phyloP scores from a whole-genome alignment of 1,139 yeast genomes.

The Taphrina wiesneri region DNA sequence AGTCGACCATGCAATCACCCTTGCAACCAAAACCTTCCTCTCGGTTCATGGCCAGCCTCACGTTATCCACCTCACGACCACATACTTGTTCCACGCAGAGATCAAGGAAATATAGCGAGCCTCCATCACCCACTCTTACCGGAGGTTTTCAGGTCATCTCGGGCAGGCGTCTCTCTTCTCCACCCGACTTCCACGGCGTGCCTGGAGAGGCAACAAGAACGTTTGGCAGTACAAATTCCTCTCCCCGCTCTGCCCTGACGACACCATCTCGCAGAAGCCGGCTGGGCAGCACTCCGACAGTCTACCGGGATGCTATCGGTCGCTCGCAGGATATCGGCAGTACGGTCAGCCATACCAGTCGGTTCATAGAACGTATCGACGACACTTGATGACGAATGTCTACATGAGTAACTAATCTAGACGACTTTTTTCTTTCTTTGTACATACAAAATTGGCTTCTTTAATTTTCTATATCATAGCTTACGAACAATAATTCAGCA shows the following conservation, averaged over 20 bases:
- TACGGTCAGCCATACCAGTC: constrained; percentile 12
- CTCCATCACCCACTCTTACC: background rate
- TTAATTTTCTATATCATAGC: background rate
- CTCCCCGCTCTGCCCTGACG: constrained; percentile 1
- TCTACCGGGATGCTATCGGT: constrained; percentile 6
- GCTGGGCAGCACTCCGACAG: background rate
- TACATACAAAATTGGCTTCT: background rate
- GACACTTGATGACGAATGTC: background rate
- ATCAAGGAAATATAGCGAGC: constrained; percentile 5
- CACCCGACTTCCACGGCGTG: background rate
- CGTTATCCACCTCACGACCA: background rate
- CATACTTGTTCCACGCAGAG: background rate
- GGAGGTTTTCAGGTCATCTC: constrained; percentile 17
- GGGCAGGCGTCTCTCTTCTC: constrained; percentile 11
- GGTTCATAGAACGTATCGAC: constrained; percentile 14
- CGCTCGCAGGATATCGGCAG: constrained; percentile 18
- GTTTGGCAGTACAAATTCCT: background rate
- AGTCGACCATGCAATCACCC: background rate
- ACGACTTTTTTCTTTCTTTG: background rate
- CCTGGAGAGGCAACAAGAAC: constrained; percentile 2
- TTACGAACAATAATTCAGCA: background rate
- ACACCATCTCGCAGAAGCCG: constrained; percentile 10
- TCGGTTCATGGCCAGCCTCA: background rate
- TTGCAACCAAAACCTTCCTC: background rate
- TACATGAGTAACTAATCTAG: background rate